Evolutionary conservation across 163 green algal genomes (phyloP), one percentile per base, ranked within the genome.

Genomic region (Scenedesmus sp.): DNA sequence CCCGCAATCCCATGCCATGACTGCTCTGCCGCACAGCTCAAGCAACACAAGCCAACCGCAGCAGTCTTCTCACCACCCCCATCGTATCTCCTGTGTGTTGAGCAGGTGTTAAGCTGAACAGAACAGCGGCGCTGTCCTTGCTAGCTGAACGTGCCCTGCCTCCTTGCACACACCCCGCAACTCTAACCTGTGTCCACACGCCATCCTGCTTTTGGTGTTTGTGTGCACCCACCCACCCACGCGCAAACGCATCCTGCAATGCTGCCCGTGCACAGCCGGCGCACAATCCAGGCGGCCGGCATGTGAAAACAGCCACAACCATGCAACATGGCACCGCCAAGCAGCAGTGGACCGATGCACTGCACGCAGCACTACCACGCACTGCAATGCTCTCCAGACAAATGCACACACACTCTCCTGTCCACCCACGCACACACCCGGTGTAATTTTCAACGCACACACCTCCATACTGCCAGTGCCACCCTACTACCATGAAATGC

Each of bases 161-260:
- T 4, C 70, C 23, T 23, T 13, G 70, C 70, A 79, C 66, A 52
- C 23, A 79, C 23, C 3, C 16, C 5, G 26, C 18, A 46, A 46
- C 67, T 15, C 5, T 2, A 79, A 2, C 5, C 1, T 0, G 1
- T 79, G 23, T 79, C 70, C 23, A 46, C 23, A 79, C 23, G 70
- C 70, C 70, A 79, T 79, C 70, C 70, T 79, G 70, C 70, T 79
- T 46, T 46, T 79, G 20, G 20, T 79, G 23, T n/a, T 79, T 79
- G 70, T 52, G 70, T 79, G 70, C 70, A 79, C 70, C 70, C 70
- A 46, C 70, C 70, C 70, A 46, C 4, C 23, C 70, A 46, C 4
- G 6, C 70, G 23, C 23, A 46, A 52, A 5, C 23, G 23, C 70
- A 79, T 79, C 70, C 70, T 79, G 70, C 70, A n/a, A 15, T 13